Evolutionary conservation across 2,329 filamentous ascomycete genomes (phyloP).

Genomic region (Plectosphaerella plurivora): DNA sequence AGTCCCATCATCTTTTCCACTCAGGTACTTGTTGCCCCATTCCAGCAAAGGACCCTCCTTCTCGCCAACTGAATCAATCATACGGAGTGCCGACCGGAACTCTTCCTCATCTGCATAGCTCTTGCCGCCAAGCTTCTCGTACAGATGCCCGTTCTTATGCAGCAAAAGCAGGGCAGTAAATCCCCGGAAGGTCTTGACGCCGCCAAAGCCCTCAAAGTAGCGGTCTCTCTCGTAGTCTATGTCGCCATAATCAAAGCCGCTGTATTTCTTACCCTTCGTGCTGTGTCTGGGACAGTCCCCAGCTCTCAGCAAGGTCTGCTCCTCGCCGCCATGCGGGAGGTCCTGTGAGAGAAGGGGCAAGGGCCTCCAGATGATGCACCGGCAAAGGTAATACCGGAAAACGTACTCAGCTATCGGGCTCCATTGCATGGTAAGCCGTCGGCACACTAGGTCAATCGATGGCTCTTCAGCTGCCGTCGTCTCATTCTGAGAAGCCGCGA

Average conservation of each 20-base stretch:
- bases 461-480: too few relatives aligned
- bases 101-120: not conserved
- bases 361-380: not conserved
- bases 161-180: not conserved
- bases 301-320: not conserved
- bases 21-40: not conserved
- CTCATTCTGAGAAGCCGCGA: too few relatives aligned
- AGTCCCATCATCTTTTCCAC: not conserved
- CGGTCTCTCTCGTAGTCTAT: not conserved
- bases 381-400: not conserved
- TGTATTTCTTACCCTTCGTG: not conserved
- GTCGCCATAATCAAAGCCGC: not conserved
- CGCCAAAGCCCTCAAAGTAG: not conserved
- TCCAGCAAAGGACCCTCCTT: not conserved
- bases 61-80: not conserved
- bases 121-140: not conserved
- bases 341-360: not conserved
- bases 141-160: not conserved
- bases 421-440: not conserved
- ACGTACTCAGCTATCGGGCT: not conserved
- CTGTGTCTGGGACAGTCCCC: not conserved
- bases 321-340: not conserved
- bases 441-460: not conserved
- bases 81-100: not conserved
- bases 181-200: not conserved